These are phyloP conservation scores for Venturia carpophila DNA, from an alignment of 2,329 filamentous ascomycete species.

Conservation along the genomic window DNA sequence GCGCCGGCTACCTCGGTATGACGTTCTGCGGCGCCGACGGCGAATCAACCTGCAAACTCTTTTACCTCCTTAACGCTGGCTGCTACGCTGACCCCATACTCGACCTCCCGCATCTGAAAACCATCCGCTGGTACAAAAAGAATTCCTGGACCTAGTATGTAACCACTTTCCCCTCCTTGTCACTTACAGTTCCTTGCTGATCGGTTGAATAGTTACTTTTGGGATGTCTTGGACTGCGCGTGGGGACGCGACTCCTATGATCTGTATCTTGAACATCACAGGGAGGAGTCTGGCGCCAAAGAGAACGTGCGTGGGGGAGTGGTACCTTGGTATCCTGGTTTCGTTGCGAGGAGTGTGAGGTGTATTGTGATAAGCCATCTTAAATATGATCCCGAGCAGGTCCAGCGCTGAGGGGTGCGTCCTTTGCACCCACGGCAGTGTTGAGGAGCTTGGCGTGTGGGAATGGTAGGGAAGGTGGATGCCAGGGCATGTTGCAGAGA, in stretches of 20 bases:
- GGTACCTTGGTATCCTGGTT: background rate
- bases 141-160: background rate
- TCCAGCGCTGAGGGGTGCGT: no score
- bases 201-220: background rate
- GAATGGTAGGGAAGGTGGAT: no score
- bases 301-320: background rate
- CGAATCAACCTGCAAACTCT: background rate
- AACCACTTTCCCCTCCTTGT: background rate
- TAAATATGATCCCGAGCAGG: background rate
- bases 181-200: no score
- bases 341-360: background rate
- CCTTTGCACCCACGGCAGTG: no score
- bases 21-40: background rate
- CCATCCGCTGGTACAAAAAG: background rate
- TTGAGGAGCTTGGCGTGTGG: no score
- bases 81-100: background rate
- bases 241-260: background rate
- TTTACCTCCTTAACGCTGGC: background rate
- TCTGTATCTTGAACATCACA: background rate
- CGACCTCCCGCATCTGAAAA: background rate
- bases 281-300: no score
- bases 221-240: background rate
- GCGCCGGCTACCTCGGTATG: background rate
- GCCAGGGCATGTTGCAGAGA: no score
- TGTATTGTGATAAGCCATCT: background rate